A percentile compares a stretch with the other conserved stretches of the same genome.
phyloP scores from a whole-genome alignment of 441 rosid genomes.

The Flueggea neowawraea region DNA sequence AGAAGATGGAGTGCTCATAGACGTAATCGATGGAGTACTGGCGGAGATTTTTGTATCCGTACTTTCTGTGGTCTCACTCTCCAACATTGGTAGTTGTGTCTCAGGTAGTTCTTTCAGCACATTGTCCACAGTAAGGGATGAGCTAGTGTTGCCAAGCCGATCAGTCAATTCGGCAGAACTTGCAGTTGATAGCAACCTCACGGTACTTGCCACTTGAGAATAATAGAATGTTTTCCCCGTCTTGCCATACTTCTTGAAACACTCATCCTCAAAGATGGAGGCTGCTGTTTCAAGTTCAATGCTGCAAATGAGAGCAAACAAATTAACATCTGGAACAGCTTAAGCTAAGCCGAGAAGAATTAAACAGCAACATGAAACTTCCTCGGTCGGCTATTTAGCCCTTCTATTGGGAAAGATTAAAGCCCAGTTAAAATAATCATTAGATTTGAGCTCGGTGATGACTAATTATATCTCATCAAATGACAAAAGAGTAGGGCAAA shows the following conservation, averaged over 20 bases:
- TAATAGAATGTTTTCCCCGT: slow-evolving; percentile 82
- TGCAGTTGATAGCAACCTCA: slow-evolving; percentile 72
- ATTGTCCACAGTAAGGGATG: slow-evolving; percentile 19
- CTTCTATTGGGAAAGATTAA: too few species aligned
- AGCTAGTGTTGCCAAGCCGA: slow-evolving; percentile 30
- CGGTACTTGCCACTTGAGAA: slow-evolving; percentile 86
- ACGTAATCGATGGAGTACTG: slow-evolving; percentile 4
- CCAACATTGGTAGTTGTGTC: slow-evolving; percentile 14
- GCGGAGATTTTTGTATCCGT: slow-evolving; percentile 11
- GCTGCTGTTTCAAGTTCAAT: slow-evolving; percentile 49
- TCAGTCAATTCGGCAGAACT: slow-evolving; percentile 40
- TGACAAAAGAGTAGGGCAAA: background rate
- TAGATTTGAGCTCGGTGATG: background rate
- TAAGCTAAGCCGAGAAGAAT: too few species aligned
- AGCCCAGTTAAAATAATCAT: background rate
- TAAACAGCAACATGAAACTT: too few species aligned
- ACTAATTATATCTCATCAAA: background rate
- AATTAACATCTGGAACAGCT: too few species aligned
- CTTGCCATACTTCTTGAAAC: slow-evolving; percentile 79
- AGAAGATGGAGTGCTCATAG: slow-evolving; percentile 4
- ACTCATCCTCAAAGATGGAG: slow-evolving; percentile 66
- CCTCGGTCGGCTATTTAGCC: too few species aligned
- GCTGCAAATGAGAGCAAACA: slow-evolving; percentile 33
- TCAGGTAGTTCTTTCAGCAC: slow-evolving; percentile 13
- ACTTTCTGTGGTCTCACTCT: slow-evolving; percentile 19